Evolutionary conservation across 2,329 filamentous ascomycete genomes (phyloP).

Genomic region (Cercospora sp.): DNA sequence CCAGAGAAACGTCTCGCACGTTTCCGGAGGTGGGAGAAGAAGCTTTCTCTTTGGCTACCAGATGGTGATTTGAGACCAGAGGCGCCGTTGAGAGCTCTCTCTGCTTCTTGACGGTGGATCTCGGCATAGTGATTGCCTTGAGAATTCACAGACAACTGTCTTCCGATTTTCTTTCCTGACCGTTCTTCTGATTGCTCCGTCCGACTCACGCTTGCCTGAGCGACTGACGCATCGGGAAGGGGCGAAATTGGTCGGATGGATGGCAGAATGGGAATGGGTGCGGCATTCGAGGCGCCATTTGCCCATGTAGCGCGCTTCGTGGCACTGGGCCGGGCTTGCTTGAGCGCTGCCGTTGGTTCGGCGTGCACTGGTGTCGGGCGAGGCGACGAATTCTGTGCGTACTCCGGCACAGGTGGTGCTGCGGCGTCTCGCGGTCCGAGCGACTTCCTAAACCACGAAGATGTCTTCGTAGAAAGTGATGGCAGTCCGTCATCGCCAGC

Average conservation of each 20-base stretch:
- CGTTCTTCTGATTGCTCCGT: constrained; percentile 55
- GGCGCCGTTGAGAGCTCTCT: constrained; percentile 83
- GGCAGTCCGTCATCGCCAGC: constrained; percentile 66
- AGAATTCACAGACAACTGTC: constrained; percentile 89
- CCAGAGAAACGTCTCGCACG: constrained; percentile 89
- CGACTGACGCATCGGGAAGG: constrained; percentile 89
- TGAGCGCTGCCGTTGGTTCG: constrained; percentile 43
- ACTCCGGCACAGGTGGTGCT: constrained; percentile 59
- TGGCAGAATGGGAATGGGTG: constrained; percentile 93
- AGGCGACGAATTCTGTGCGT: constrained; percentile 46
- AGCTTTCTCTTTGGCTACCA: constrained; percentile 84
- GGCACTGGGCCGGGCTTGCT: constrained; percentile 59
- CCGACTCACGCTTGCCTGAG: constrained; percentile 72
- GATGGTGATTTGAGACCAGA: constrained; percentile 73
- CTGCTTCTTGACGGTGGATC: constrained; percentile 84
- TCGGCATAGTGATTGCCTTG: constrained; percentile 92
- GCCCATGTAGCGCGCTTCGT: constrained; percentile 92
- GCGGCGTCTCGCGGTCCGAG: constrained; percentile 78
- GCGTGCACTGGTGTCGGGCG: constrained; percentile 47
- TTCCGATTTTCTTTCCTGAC: constrained; percentile 83
- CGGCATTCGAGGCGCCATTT: constrained; percentile 69
- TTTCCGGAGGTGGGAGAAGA: constrained; percentile 96
- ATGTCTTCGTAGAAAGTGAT: constrained; percentile 74
- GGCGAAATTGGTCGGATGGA: constrained; percentile 94
- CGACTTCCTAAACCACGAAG: constrained; percentile 91